Evolutionary conservation across 371 early-diverging fungal genomes (phyloP).

Genomic region (Rhizopus stolonifer): DNA sequence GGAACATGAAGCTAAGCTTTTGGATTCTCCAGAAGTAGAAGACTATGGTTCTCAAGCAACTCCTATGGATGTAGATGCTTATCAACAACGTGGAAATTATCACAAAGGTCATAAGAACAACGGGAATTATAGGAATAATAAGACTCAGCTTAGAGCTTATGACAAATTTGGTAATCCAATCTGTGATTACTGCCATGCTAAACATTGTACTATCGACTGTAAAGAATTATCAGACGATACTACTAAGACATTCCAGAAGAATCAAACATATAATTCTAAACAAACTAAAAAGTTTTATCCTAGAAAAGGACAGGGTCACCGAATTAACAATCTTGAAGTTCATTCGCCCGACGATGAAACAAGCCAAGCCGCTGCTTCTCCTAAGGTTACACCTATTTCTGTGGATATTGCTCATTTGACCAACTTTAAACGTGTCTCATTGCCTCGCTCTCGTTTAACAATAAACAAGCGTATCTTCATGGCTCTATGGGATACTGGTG

Average conservation of each 20-base stretch:
- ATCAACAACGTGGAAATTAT: not conserved
- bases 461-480: not conserved
- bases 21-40: not conserved
- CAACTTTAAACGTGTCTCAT: not conserved
- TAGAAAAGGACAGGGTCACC: not conserved
- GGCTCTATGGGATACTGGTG: conserved; percentile 10
- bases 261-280: not conserved
- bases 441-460: not conserved
- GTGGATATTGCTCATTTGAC: conserved; percentile 6
- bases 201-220: conserved; percentile 5
- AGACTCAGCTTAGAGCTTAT: not conserved
- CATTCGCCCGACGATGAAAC: not conserved
- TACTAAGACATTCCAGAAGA: not conserved
- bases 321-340: not conserved
- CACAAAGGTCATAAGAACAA: not conserved
- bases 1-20: conserved; percentile 4
- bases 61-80: conserved; percentile 7
- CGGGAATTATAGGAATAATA: not conserved
- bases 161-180: conserved; percentile 11
- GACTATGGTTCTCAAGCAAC: not conserved
- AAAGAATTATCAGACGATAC: not conserved
- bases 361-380: too few species aligned
- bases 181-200: conserved; percentile 4
- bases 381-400: not conserved
- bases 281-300: not conserved